Percentiles rank a stretch among this genome's conserved stretches.
These are phyloP conservation scores for Effrenium voratum DNA, from an alignment of 73 alveolate genomes.

Conservation along the genomic window DNA sequence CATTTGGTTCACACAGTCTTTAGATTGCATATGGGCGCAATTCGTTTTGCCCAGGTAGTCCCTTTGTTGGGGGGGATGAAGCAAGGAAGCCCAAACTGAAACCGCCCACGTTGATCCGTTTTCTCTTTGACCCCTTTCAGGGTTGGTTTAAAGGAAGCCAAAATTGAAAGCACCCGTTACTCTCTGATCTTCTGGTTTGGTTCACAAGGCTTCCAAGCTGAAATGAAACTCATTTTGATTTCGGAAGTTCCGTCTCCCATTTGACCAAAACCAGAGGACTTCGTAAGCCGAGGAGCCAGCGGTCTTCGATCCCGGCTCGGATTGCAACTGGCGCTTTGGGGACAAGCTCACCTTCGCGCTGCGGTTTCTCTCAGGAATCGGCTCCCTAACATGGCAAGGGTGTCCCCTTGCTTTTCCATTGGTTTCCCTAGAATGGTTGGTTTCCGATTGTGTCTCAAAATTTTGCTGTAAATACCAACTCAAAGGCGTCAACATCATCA, in stretches of 20 bases:
- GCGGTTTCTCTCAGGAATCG: too few species aligned
- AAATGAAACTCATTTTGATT: not conserved
- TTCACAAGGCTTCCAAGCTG: not conserved
- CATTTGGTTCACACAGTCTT: too few species aligned
- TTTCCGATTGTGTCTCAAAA: too few species aligned
- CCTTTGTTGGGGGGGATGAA: too few species aligned
- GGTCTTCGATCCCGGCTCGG: not conserved
- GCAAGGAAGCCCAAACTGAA: too few species aligned
- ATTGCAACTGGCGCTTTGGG: conserved; percentile 62
- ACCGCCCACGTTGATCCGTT: not conserved
- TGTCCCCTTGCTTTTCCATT: too few species aligned
- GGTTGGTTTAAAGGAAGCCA: too few species aligned
- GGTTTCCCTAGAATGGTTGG: too few species aligned
- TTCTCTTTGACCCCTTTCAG: not conserved
- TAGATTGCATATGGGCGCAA: too few species aligned
- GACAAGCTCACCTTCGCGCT: conserved; percentile 3
- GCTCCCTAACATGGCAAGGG: too few species aligned
- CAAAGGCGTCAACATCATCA: not conserved
- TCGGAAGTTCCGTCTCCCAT: not conserved
- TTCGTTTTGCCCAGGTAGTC: too few species aligned
- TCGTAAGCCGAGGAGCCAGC: not conserved
- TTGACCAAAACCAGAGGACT: not conserved
- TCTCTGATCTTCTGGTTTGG: not conserved
- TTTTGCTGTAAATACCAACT: not conserved
- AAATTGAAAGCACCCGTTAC: not conserved